A percentile compares a stretch with the other conserved stretches of the same genome.
These are phyloP conservation scores for Ulmus americana DNA, from an alignment of 331 rosid genomes.

Conservation along the genomic window DNA sequence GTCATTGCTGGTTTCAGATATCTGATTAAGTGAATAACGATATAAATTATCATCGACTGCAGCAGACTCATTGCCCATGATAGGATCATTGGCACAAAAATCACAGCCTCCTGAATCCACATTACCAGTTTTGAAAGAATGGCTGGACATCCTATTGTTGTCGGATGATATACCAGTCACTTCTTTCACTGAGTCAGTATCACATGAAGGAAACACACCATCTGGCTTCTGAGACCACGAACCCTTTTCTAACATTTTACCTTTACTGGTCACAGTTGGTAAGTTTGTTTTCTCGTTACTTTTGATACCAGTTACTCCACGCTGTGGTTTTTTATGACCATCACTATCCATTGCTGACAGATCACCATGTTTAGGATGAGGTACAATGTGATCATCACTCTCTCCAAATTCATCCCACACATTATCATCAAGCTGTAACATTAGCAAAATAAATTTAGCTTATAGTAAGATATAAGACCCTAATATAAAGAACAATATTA, in stretches of 20 bases:
- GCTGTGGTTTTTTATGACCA: slow-evolving; percentile 33
- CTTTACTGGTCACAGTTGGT: slow-evolving; percentile 29
- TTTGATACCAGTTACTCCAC: slow-evolving; percentile 23
- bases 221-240: slow-evolving; percentile 50
- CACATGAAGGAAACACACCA: slow-evolving; percentile 44
- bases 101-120: slow-evolving; percentile 39
- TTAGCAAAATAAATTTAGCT: slow-evolving; percentile 12
- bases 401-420: slow-evolving; percentile 50
- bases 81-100: slow-evolving; percentile 41
- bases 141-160: slow-evolving; percentile 34
- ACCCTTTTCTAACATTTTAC: slow-evolving; percentile 47
- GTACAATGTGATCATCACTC: slow-evolving; percentile 55
- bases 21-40: slow-evolving; percentile 41
- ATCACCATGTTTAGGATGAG: slow-evolving; percentile 33
- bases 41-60: slow-evolving; percentile 44
- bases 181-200: slow-evolving; percentile 39
- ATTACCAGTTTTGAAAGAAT: slow-evolving; percentile 42
- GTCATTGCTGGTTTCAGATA: slow-evolving; percentile 52
- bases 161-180: slow-evolving; percentile 31
- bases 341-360: slow-evolving; percentile 29
- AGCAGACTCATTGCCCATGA: slow-evolving; percentile 47
- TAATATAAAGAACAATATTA: background rate
- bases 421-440: slow-evolving; percentile 58
- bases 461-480: background rate
- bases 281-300: slow-evolving; percentile 30